Conservation (phyloP, 805 yeast genomes). For the Schizosaccharomyces japonicus region DNA sequence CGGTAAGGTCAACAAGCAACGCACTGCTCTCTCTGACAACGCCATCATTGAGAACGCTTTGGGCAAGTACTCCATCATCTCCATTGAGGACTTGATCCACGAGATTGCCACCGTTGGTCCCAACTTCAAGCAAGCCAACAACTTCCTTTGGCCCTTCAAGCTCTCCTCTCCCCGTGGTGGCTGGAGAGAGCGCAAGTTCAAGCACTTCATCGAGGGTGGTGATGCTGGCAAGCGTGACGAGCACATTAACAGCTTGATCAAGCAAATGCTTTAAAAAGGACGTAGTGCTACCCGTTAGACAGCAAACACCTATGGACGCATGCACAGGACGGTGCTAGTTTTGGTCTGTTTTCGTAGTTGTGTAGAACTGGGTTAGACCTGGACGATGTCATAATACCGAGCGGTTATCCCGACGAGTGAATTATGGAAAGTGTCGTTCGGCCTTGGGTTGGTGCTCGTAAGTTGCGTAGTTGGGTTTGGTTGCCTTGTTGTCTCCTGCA, state of each 20-base stretch:
- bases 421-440: too few species aligned
- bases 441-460: too few species aligned
- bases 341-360: too few species aligned
- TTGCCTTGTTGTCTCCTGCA: too few species aligned
- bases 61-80: constrained; percentile 53
- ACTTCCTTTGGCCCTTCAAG: constrained; percentile 72
- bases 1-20: constrained; percentile 63
- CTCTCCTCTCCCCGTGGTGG: constrained; percentile 65
- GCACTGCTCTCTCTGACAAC: constrained; percentile 49
- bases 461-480: too few species aligned
- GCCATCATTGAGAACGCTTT: constrained; percentile 43
- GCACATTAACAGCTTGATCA: constrained; percentile 49
- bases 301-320: too few species aligned
- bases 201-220: constrained; percentile 69
- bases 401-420: too few species aligned
- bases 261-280: constrained; percentile 25
- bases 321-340: too few species aligned
- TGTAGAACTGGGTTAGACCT: too few species aligned
- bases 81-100: constrained; percentile 57
- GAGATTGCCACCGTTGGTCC: constrained; percentile 67
- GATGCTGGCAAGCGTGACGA: constrained; percentile 67
- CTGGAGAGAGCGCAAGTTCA: constrained; percentile 58
- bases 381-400: too few species aligned
- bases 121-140: constrained; percentile 64
- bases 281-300: too few species aligned